phyloP scores from a whole-genome alignment of 768 basidiomycete genomes.

The Imleria badia region DNA sequence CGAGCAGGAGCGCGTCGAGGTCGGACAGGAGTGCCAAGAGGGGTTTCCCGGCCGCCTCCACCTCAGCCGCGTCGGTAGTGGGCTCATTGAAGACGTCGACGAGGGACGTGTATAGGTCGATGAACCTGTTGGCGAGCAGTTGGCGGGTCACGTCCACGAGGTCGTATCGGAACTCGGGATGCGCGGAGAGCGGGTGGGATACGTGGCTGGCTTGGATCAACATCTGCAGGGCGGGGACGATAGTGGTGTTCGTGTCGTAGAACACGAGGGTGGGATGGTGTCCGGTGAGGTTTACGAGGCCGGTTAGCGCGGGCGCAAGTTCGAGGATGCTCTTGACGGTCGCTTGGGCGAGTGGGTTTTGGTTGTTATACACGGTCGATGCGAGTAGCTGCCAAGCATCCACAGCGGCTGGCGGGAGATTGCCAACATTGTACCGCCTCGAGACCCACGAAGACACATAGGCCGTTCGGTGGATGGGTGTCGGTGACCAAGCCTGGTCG shows the following conservation, averaged over 20 bases:
- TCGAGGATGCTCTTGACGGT: slow-evolving; percentile 40
- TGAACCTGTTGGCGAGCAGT: slow-evolving; percentile 39
- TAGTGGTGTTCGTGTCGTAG: slow-evolving; percentile 47
- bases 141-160: slow-evolving; percentile 41
- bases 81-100: slow-evolving; percentile 28
- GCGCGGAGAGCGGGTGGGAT: slow-evolving; percentile 13
- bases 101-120: slow-evolving; percentile 33
- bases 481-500: slow-evolving; percentile 42
- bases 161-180: slow-evolving; percentile 40
- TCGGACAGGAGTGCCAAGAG: slow-evolving; percentile 33
- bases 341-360: slow-evolving; percentile 32
- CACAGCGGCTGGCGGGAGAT: slow-evolving; percentile 25
- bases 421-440: slow-evolving; percentile 33
- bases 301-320: slow-evolving; percentile 33
- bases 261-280: slow-evolving; percentile 35
- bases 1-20: slow-evolving; percentile 35
- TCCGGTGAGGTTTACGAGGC: slow-evolving; percentile 34
- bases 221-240: slow-evolving; percentile 77
- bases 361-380: slow-evolving; percentile 41
- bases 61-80: slow-evolving; percentile 16
- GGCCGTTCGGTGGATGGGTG: slow-evolving; percentile 30
- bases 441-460: slow-evolving; percentile 37
- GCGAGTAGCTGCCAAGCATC: slow-evolving; percentile 39
- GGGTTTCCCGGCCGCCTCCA: slow-evolving; percentile 25
- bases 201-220: slow-evolving; percentile 42